These are phyloP conservation scores for Mycena maculata DNA, from an alignment of 768 basidiomycete species.

Conservation along the genomic window DNA sequence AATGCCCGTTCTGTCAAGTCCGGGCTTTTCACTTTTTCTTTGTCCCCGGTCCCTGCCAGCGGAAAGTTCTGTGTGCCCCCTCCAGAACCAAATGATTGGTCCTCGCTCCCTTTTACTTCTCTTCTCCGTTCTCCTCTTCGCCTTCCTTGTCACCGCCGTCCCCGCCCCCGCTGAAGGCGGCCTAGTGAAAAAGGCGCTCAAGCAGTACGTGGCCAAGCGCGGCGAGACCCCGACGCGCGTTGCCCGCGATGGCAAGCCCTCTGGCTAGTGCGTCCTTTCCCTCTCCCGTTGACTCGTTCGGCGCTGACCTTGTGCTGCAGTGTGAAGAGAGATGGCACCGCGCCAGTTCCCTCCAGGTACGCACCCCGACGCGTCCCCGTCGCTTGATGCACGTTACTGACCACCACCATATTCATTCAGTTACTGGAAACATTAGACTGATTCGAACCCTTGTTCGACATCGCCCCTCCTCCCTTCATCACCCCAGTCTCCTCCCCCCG, in stretches of 20 bases:
- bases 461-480: neutral
- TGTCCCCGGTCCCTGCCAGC: neutral
- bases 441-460: neutral
- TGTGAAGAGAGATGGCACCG: conserved; percentile 32
- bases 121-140: conserved; percentile 38
- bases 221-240: conserved; percentile 32
- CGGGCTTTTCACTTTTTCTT: neutral
- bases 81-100: conserved; percentile 26
- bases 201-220: conserved; percentile 42
- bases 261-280: conserved; percentile 20
- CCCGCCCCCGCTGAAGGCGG: conserved; percentile 31
- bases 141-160: conserved; percentile 36
- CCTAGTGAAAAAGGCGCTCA: conserved; percentile 37
- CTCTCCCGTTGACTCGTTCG: neutral
- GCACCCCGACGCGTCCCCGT: neutral
- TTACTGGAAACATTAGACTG: conserved; percentile 24
- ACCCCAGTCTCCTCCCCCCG: neutral
- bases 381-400: neutral
- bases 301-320: no score
- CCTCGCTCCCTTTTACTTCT: conserved; percentile 34
- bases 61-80: neutral
- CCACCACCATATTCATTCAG: neutral
- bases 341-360: conserved; percentile 36
- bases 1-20: neutral
- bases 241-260: conserved; percentile 24